A percentile compares a stretch with the other conserved stretches of the same genome.
Evolutionary conservation across 306 rosid species (phyloP).

Genomic region (Coriaria nepalensis): DNA sequence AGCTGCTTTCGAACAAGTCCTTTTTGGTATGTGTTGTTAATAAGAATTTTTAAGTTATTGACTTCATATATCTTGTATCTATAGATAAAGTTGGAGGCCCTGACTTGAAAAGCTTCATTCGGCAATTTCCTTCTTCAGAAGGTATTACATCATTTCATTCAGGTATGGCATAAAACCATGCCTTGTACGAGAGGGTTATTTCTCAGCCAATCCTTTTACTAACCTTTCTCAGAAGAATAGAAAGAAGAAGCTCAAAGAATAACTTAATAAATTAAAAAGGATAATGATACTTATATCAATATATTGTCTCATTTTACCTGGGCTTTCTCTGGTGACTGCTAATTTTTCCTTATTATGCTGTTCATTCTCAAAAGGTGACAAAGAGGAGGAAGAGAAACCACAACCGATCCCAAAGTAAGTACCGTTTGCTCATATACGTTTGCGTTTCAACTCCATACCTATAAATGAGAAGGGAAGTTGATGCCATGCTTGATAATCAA

Average conservation of each 20-base stretch:
- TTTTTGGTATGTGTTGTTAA: constrained; percentile 6
- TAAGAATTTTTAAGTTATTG: constrained; percentile 7
- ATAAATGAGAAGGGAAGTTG: background rate
- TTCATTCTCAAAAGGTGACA: constrained; percentile 29
- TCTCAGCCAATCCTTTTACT: background rate
- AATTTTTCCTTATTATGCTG: constrained; percentile 9
- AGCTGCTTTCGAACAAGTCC: constrained; percentile 14
- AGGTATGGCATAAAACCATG: background rate
- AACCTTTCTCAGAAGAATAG: background rate
- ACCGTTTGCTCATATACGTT: background rate
- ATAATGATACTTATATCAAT: background rate
- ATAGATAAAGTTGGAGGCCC: constrained; percentile 57
- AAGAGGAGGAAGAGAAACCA: constrained; percentile 23
- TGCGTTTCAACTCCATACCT: background rate
- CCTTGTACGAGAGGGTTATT: background rate
- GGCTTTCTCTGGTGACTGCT: constrained; percentile 1
- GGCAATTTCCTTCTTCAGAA: constrained; percentile 62
- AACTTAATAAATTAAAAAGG: no score
- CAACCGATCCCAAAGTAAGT: constrained; percentile 39
- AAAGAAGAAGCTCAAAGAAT: no score
- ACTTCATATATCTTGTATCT: constrained; percentile 7
- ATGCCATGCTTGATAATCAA: background rate
- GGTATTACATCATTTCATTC: constrained; percentile 26
- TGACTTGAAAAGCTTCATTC: constrained; percentile 73
- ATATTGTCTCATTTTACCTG: constrained; percentile 1